Percentiles rank a stretch among this genome's conserved stretches.
Conservation (phyloP, 352 stramenopile species). For the Ophiocytium majus region DNA sequence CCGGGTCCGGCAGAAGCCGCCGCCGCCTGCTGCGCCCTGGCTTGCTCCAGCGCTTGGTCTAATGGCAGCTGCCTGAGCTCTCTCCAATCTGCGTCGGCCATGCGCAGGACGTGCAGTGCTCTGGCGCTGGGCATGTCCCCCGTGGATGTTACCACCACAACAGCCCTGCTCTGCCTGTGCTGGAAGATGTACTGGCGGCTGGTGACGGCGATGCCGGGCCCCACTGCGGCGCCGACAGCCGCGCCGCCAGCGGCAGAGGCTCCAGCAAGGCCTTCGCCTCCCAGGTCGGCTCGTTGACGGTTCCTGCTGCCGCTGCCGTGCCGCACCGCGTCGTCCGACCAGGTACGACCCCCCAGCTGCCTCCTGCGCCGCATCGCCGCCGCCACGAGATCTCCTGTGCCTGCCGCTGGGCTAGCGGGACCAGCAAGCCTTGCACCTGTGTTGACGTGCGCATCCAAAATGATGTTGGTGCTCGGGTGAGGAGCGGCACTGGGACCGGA, state of each 20-base stretch:
- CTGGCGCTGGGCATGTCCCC: slow-evolving; percentile 12
- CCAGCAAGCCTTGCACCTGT: background rate
- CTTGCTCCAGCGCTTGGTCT: background rate
- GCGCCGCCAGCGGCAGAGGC: background rate
- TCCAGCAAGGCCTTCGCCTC: too few species aligned
- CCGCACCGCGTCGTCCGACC: background rate
- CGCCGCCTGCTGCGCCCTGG: background rate
- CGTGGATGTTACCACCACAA: background rate
- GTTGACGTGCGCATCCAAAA: slow-evolving; percentile 8
- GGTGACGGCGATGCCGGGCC: background rate
- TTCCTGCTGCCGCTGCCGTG: background rate
- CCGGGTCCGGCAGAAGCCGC: too few species aligned
- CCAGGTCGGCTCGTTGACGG: too few species aligned
- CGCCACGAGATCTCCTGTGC: background rate
- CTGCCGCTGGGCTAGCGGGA: background rate
- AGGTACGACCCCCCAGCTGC: background rate
- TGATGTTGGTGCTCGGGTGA: slow-evolving; percentile 13
- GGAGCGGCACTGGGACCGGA: too few species aligned
- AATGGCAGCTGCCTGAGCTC: background rate
- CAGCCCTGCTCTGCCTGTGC: background rate
- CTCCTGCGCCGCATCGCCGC: background rate
- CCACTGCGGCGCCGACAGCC: background rate
- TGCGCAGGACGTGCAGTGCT: background rate
- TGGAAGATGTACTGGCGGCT: slow-evolving; percentile 7
- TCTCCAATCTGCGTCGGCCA: background rate